phyloP scores from a whole-genome alignment of 2,329 filamentous ascomycete genomes.

The Fonsecaea monophora region DNA sequence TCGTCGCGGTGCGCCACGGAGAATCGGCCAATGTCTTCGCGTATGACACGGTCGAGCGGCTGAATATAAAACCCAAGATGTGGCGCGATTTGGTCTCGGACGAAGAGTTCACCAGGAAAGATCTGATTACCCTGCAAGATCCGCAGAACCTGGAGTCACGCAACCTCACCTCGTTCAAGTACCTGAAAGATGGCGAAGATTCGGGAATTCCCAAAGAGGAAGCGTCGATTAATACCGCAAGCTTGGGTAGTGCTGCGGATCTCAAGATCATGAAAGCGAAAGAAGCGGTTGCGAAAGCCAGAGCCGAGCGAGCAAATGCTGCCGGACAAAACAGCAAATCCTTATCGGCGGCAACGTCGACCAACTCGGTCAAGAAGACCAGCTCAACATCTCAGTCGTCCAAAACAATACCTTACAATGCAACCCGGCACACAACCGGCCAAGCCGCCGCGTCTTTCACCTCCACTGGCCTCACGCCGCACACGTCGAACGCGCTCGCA shows the following conservation, averaged over 20 bases:
- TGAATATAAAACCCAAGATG: constrained; percentile 97
- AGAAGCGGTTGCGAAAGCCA: constrained; percentile 88
- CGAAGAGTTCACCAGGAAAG: constrained; percentile 81
- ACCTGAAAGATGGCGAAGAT: constrained; percentile 77
- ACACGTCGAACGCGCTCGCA: constrained; percentile 86
- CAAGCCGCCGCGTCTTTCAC: constrained; percentile 93
- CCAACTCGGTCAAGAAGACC: constrained; percentile 37
- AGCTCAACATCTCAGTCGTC: constrained; percentile 29
- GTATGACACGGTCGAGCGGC: constrained; percentile 90
- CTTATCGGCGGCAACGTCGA: constrained; percentile 7
- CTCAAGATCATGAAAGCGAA: constrained; percentile 86
- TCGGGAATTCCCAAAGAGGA: constrained; percentile 73
- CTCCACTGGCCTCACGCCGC: constrained; percentile 88
- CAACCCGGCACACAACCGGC: constrained; percentile 88
- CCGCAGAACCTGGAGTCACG: constrained; percentile 85
- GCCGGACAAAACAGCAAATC: constrained; percentile 19
- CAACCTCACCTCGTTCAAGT: constrained; percentile 87
- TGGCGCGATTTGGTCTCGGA: constrained; percentile 92
- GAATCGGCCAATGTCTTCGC: constrained; percentile 94
- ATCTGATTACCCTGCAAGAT: constrained; percentile 96
- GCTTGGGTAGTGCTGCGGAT: constrained; percentile 72
- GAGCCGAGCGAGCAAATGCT: constrained; percentile 68
- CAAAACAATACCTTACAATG: constrained; percentile 71
- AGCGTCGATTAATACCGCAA: constrained; percentile 77
- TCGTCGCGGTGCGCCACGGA: constrained; percentile 81